Evolutionary conservation across 768 basidiomycete genomes (phyloP), one percentile per base, ranked within the genome.

Genomic region (Porphyrellus cyaneotinctus): DNA sequence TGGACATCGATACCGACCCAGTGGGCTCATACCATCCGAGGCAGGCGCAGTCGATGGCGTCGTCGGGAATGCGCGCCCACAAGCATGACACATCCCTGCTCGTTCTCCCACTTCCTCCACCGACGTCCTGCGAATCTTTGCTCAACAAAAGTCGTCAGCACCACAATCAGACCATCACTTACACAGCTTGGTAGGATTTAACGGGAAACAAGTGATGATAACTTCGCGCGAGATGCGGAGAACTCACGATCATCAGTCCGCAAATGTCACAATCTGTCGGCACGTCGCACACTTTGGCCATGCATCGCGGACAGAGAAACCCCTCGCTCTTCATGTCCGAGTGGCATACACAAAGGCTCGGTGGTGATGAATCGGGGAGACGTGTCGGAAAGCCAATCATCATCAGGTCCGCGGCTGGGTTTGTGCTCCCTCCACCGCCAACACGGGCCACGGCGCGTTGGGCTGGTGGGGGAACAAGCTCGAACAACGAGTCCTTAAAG

Each of bases 311-410:
- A 69, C 97, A 99, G 17, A 95, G 77, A 71, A 95, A 99, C 4
- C 95, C 97, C 56, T 91, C 88, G 67, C 85, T 87, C 70, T 90
- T 92, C 70, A 99, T 76, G 59, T 91, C 83, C 14, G 90, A 90
- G 69, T 99, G 97, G 65, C 97, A 99, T 8, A 85, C 91, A 64
- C 97, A 99, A 18, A 98, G 75, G 49, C 87, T 87, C 9, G 86
- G 85, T 31, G 85, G 85, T 4, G 87, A 88, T 11, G 83, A 83
- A 59, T 90, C 87, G 0, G 95, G 91, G 7, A 97, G 76, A 17
- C 94, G 84, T 15, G 89, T 92, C 2, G 97, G 97, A 71, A 99
- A 99, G 10, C 97, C 97, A 92, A 99, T 98, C 81, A 97, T 89
- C 89, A 99, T 97, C 47, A 99, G 75, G 72, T 98, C 95, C 0